Evolutionary conservation across 257 asterid species (phyloP), one percentile per base, ranked within the genome.

Genomic region (Lithospermum erythrorhizon): DNA sequence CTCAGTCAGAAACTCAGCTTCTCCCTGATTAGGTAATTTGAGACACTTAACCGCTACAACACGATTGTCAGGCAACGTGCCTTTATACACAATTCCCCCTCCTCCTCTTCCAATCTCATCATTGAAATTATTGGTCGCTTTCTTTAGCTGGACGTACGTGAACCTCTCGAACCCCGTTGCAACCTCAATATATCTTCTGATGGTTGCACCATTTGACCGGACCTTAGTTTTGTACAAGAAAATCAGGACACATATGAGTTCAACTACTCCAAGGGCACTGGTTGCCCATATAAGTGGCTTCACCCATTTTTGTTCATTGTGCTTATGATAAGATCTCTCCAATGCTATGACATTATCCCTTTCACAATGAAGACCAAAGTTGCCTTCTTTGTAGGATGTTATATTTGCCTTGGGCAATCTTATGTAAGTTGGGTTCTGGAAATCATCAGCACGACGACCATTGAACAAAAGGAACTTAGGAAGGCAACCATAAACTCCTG

Each of bases 21-120:
- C 80, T 27, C 82, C 78, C 57, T 74, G 77, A 17, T 21, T 70
- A 1, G 79, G 70, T 25, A 70, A 65, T 9, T 57, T 53, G 3
- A 69, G 69, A 47, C 21, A 59, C 61, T 72, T 80, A 11, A 76
- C 65, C 4, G 82, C 85, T 21, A 65, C 76, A 13, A 74, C 49
- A 2, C 78, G 63, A 27, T 65, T 53, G 58, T 76, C 82, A 0
- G 78, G 49, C 18, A 76, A n/a, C 0, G 11, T 29, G 5, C 77
- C 82, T 68, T 68, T 76, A 41, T 76, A 80, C 6, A 80, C 81
- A 21, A 74, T 58, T 0, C 86, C 76, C 9, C 70, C 61, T 16
- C 77, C 74, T 35, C 86, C 79, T 48, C 70, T 67, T 7, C 81
- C 86, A 15, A 77, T 66, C 35, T 80, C 83, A 30, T 69, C 62